Conservation (phyloP, 2,329 filamentous ascomycete genomes). For the Aspergillus sp. region DNA sequence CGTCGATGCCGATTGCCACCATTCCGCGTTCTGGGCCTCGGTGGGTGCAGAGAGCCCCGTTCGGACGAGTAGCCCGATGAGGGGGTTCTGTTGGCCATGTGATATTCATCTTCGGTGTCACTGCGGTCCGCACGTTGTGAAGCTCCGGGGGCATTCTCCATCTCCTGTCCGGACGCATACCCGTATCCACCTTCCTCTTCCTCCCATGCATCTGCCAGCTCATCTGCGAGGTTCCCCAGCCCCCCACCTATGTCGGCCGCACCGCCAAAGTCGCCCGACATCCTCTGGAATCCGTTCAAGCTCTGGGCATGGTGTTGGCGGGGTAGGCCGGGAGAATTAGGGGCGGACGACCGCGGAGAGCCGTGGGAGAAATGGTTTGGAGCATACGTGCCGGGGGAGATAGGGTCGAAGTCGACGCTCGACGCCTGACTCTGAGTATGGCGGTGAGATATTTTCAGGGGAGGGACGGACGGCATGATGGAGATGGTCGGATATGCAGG, state of each 20-base stretch:
- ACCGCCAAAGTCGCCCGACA: slow-evolving; percentile 41
- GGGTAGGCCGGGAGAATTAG: slow-evolving; percentile 40
- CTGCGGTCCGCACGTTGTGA: slow-evolving; percentile 31
- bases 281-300: slow-evolving; percentile 36
- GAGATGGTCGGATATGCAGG: slow-evolving; percentile 12
- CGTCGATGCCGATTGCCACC: slow-evolving; percentile 36
- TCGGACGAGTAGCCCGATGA: slow-evolving; percentile 24
- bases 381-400: slow-evolving; percentile 32
- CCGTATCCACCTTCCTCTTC: slow-evolving; percentile 51
- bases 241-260: slow-evolving; percentile 42
- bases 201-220: slow-evolving; percentile 61
- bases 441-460: slow-evolving; percentile 40
- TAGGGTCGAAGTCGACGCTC: slow-evolving; percentile 36
- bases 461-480: slow-evolving; percentile 32
- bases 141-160: slow-evolving; percentile 24
- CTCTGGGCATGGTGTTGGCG: slow-evolving; percentile 37
- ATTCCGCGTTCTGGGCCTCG: slow-evolving; percentile 41
- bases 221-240: slow-evolving; percentile 63
- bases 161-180: slow-evolving; percentile 39
- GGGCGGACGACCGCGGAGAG: slow-evolving; percentile 36
- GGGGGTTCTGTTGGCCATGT: slow-evolving; percentile 28
- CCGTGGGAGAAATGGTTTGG: slow-evolving; percentile 33
- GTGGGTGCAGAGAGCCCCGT: slow-evolving; percentile 31
- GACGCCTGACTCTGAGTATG: slow-evolving; percentile 33
- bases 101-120: slow-evolving; percentile 33